A percentile compares a stretch with the other conserved stretches of the same genome.
Evolutionary conservation across 257 asterid species (phyloP).

Genomic region (Solanum phureja): DNA sequence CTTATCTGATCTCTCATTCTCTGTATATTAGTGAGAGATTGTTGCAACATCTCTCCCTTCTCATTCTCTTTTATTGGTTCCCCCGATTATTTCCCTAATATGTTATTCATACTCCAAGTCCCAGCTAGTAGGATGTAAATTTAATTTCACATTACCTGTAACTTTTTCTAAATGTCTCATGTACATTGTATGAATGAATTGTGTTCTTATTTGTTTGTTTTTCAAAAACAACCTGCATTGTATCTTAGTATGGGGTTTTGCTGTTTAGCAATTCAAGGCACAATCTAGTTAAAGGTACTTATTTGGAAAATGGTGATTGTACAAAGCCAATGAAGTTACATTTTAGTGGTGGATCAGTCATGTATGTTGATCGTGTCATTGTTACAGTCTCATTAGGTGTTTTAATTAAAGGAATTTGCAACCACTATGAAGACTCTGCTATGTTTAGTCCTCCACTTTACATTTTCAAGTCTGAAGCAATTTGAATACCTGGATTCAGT

Average conservation of each 20-base stretch:
- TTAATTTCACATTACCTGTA: not conserved
- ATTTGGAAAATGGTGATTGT: not conserved
- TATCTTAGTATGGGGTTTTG: not conserved
- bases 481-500: constrained; percentile 63
- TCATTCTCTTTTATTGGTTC: too few species aligned
- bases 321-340: constrained; percentile 44
- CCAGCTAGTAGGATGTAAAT: not conserved
- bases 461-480: constrained; percentile 35
- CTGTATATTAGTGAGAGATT: too few species aligned
- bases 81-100: too few species aligned
- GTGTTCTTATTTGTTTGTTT: not conserved
- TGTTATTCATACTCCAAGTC: too few species aligned
- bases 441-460: constrained; percentile 58
- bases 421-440: not conserved
- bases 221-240: not conserved
- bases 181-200: not conserved
- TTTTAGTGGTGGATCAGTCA: constrained; percentile 44
- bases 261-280: not conserved
- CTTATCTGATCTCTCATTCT: too few species aligned
- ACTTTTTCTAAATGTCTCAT: not conserved
- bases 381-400: constrained; percentile 77
- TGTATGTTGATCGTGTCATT: constrained; percentile 59
- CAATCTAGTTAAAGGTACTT: not conserved
- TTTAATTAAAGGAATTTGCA: constrained; percentile 10
- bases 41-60: too few species aligned